A percentile compares a stretch with the other conserved stretches of the same genome.
Conservation (phyloP, 305 asterid species). For the Ajuga reptans region DNA sequence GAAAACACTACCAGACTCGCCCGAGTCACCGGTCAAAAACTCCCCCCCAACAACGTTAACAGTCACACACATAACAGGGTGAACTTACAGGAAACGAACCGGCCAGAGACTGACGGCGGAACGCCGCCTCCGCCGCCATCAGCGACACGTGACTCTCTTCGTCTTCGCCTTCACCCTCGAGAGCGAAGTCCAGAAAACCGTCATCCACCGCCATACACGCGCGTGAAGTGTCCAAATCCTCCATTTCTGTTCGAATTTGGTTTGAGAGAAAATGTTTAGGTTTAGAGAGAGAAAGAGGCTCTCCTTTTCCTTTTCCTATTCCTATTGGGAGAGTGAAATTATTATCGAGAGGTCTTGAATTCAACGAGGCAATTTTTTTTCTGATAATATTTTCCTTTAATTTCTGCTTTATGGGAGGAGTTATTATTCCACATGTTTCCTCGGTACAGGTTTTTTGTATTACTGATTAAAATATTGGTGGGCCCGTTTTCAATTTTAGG, state of each 20-base stretch:
- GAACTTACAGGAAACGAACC: conserved; percentile 57
- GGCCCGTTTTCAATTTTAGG: neutral
- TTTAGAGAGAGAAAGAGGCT: conserved; percentile 16
- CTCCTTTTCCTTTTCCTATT: neutral
- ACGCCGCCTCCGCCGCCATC: conserved; percentile 20
- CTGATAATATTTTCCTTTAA: neutral
- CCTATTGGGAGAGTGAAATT: conserved; percentile 20
- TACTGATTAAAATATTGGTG: neutral
- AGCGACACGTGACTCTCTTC: conserved; percentile 17
- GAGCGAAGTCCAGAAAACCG: conserved; percentile 56
- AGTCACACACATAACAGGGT: conserved; percentile 25
- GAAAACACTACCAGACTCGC: conserved; percentile 21
- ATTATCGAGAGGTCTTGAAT: conserved; percentile 27
- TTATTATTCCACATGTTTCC: conserved; percentile 10
- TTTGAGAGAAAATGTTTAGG: conserved; percentile 25
- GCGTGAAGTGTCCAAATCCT: conserved; percentile 27
- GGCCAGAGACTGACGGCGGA: conserved; percentile 27
- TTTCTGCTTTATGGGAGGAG: neutral
- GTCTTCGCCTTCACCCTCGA: conserved; percentile 45
- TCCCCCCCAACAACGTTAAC: neutral
- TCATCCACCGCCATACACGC: conserved; percentile 44
- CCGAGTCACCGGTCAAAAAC: conserved; percentile 30
- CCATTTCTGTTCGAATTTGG: conserved; percentile 21
- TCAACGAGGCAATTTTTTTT: conserved; percentile 21
- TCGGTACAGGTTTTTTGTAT: too few relatives aligned